Percentiles rank a stretch among this genome's conserved stretches.
These are phyloP conservation scores for Nemania diffusa DNA, from an alignment of 2,329 filamentous ascomycete species.

Conservation along the genomic window DNA sequence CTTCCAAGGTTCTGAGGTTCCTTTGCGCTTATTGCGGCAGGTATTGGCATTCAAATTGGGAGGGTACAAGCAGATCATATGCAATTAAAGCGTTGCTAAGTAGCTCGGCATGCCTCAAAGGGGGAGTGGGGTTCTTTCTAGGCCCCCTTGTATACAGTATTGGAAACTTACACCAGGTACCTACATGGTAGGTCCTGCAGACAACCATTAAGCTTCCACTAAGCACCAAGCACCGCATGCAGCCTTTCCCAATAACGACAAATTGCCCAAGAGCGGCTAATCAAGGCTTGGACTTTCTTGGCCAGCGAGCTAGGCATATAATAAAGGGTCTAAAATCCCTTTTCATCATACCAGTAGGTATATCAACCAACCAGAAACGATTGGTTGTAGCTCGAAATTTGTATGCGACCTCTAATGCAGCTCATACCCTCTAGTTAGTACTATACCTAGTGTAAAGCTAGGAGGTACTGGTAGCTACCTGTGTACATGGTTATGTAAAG, in stretches of 20 bases:
- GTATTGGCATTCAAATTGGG: neutral
- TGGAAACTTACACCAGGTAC: neutral
- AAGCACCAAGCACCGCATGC: conserved; percentile 31
- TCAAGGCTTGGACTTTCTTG: conserved; percentile 32
- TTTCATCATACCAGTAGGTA: conserved; percentile 7
- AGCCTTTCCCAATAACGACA: conserved; percentile 32
- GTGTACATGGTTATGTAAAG: neutral
- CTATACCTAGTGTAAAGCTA: neutral
- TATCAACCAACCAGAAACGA: conserved; percentile 23
- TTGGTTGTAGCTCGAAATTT: conserved; percentile 30
- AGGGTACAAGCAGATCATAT: conserved; percentile 7
- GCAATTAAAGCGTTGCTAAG: conserved; percentile 9
- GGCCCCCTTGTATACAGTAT: conserved; percentile 12
- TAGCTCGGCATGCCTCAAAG: conserved; percentile 12
- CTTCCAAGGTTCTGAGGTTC: neutral
- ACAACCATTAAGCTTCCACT: conserved; percentile 27
- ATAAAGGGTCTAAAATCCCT: conserved; percentile 28
- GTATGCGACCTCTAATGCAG: conserved; percentile 28
- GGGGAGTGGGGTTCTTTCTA: neutral
- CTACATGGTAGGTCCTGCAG: neutral
- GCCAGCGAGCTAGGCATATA: conserved; percentile 11
- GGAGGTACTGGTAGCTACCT: too few relatives aligned
- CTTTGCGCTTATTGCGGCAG: conserved; percentile 30
- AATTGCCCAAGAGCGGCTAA: conserved; percentile 36
- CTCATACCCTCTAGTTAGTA: conserved; percentile 9